phyloP scores from a whole-genome alignment of 345 rosid species.

The Heritiera fomes region DNA sequence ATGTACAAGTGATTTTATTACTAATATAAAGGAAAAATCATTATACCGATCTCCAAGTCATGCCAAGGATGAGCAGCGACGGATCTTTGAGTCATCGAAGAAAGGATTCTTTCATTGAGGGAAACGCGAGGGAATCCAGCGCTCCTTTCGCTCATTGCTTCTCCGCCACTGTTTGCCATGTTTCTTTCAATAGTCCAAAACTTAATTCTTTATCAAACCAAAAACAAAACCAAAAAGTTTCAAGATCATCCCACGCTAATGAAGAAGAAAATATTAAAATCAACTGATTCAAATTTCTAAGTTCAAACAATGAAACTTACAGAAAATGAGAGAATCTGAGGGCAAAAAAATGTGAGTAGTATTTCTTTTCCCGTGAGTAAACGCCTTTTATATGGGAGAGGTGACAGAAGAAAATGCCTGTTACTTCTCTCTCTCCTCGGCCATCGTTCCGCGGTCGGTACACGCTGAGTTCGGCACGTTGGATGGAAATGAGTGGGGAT shows the following conservation, averaged over 20 bases:
- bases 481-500: neutral
- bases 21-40: neutral
- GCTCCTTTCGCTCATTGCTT: conserved; percentile 22
- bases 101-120: conserved; percentile 78
- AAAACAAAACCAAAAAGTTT: neutral
- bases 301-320: conserved; percentile 4
- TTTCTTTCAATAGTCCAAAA: neutral
- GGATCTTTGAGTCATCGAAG: conserved; percentile 72
- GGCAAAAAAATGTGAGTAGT: no score
- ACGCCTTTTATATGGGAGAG: neutral
- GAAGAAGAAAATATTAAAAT: neutral
- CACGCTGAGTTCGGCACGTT: neutral
- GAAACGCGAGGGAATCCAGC: conserved; percentile 27
- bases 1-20: neutral
- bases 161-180: conserved; percentile 56
- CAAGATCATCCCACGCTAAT: neutral
- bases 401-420: neutral
- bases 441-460: conserved; percentile 11
- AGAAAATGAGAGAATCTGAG: neutral
- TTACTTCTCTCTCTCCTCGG: neutral
- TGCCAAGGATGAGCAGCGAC: conserved; percentile 99
- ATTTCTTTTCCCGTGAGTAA: neutral
- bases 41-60: conserved; percentile 83
- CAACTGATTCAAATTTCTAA: neutral
- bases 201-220: no score